Base-by-base conservation (phyloP, 2,329 filamentous ascomycete genomes). In the Botrytis squamosa region DNA sequence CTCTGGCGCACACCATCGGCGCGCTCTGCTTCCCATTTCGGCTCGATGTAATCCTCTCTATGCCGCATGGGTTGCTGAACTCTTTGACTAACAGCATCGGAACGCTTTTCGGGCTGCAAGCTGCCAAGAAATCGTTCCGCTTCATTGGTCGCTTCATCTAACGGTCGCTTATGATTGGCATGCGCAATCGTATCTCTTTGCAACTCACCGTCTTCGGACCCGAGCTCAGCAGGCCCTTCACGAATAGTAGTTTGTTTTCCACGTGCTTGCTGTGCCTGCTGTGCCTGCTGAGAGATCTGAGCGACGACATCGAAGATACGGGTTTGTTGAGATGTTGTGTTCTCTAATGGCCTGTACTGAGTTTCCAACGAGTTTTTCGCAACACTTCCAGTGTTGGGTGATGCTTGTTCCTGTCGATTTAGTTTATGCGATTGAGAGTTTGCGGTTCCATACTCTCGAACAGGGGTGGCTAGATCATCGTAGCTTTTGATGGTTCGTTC, bases 181-280 rank as follows among this genome's bases (percentile, higher is more conserved):
- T 74, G 74, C 59, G 70, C 72, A 22, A 72, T 68, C 12, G 74
- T 60, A 29, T 59, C 69, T 62, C 77, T 64, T 57, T 77, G 76
- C 16, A 83, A 75, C 74, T 83, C 82, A 12, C 81, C 81, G 77
- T 84, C 82, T 75, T 83, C 82, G 8, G 82, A 83, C n/a, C 80
- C 79, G 80, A 70, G 78, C 25, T 80, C 79, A 33, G 73, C 71
- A 70, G 75, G 74, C 18, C 78, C 77, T 40, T 76, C 73, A 62
- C 76, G 77, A 20, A 36, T 44, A 20, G 69, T 25, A 16, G 74
- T 72, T 38, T 76, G 68, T 60, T 71, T 75, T 52, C 75, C 78
- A 60, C 75, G 74, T 29, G 71, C 77, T 65, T 76, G 76, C 67
- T 78, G 76, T 55, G 78, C 77, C 65, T 76, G 76, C 67, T 78